Conservation (phyloP, 805 yeast species). For the Lipomyces anomalus region DNA sequence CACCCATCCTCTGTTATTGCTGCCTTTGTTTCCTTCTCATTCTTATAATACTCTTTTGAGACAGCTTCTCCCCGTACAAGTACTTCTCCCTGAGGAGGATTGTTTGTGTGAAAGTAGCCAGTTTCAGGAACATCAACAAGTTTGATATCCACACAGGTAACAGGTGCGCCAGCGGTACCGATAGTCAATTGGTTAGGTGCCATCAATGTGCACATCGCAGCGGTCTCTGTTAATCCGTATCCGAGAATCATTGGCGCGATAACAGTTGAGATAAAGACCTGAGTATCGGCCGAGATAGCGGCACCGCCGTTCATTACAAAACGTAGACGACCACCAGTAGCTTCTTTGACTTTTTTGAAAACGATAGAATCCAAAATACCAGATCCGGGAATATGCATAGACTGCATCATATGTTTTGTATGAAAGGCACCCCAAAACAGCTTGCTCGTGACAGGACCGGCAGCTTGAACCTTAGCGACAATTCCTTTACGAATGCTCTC, state of each 20-base stretch:
- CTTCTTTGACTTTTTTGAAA: constrained; percentile 83
- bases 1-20: constrained; percentile 82
- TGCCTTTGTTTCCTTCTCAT: constrained; percentile 69
- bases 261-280: constrained; percentile 61
- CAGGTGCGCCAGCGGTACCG: constrained; percentile 76
- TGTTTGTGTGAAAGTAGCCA: constrained; percentile 67
- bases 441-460: constrained; percentile 63
- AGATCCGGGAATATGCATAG: constrained; percentile 71
- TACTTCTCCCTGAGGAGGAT: constrained; percentile 89
- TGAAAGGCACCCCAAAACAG: constrained; percentile 84
- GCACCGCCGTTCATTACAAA: constrained; percentile 86
- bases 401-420: constrained; percentile 59
- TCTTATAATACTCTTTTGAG: constrained; percentile 71
- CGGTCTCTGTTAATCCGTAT: constrained; percentile 94
- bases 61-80: constrained; percentile 72
- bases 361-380: constrained; percentile 60
- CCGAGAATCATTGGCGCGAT: constrained; percentile 87
- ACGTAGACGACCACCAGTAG: constrained; percentile 87
- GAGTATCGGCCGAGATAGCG: constrained; percentile 75
- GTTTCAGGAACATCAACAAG: constrained; percentile 87
- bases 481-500: constrained; percentile 93
- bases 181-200: constrained; percentile 60
- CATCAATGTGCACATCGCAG: constrained; percentile 75
- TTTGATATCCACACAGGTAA: constrained; percentile 80
- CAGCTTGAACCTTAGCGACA: constrained; percentile 60